These are phyloP conservation scores for Candida vaughaniae DNA, from an alignment of 805 yeast species.

Conservation along the genomic window DNA sequence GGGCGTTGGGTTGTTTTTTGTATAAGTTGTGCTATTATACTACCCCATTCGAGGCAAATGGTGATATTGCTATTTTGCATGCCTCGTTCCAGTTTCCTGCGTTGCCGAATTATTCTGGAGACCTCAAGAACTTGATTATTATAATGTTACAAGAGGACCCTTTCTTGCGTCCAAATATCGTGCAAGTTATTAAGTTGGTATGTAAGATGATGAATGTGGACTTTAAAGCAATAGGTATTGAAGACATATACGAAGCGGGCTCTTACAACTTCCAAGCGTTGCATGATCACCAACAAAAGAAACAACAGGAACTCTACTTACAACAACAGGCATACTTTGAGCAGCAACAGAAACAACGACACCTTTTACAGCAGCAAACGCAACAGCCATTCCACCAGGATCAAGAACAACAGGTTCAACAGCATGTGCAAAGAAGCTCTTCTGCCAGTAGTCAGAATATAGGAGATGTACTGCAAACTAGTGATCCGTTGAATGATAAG, in stretches of 20 bases:
- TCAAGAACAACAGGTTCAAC: background rate
- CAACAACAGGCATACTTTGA: slow-evolving; percentile 43
- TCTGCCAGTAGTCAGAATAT: background rate
- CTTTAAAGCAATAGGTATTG: slow-evolving; percentile 27
- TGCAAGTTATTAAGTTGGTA: slow-evolving; percentile 71
- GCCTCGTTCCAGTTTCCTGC: slow-evolving; percentile 78
- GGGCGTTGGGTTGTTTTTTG: slow-evolving; percentile 94
- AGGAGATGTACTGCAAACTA: background rate
- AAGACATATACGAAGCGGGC: slow-evolving; percentile 51
- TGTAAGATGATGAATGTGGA: slow-evolving; percentile 46
- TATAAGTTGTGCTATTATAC: slow-evolving; percentile 89
- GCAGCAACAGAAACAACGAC: slow-evolving; percentile 37
- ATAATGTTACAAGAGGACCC: slow-evolving; percentile 86
- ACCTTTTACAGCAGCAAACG: slow-evolving; percentile 1
- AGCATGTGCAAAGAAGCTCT: background rate
- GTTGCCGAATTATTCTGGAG: slow-evolving; percentile 65
- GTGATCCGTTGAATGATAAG: no score
- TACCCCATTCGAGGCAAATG: slow-evolving; percentile 91
- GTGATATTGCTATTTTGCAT: slow-evolving; percentile 81
- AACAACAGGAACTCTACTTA: slow-evolving; percentile 29
- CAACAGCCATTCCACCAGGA: background rate
- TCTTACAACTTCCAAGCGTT: slow-evolving; percentile 57
- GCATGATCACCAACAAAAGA: slow-evolving; percentile 46
- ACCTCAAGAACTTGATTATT: slow-evolving; percentile 70
- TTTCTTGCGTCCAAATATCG: slow-evolving; percentile 77